Conservation (phyloP, 192 early-diverging fungal genomes). For the Borealophlyctis nickersoniae region DNA sequence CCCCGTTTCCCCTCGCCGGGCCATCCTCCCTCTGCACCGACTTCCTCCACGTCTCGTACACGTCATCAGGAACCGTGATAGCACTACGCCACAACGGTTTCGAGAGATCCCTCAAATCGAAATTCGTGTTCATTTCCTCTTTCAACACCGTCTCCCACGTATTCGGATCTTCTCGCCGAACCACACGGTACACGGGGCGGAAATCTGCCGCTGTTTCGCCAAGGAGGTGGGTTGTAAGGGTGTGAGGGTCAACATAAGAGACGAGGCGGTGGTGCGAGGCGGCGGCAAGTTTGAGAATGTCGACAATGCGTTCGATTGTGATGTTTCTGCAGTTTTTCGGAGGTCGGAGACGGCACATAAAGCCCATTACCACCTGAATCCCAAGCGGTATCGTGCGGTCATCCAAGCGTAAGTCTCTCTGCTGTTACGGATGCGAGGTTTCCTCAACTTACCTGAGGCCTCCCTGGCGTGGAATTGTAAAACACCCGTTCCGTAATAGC, state of each 20-base stretch:
- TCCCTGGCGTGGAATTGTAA: constrained; percentile 28
- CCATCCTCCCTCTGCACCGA: background rate
- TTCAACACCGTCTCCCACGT: constrained; percentile 32
- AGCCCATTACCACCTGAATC: constrained; percentile 39
- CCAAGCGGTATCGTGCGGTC: background rate
- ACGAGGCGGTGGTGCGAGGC: constrained; percentile 40
- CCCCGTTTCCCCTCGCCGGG: background rate
- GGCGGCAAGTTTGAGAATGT: constrained; percentile 35
- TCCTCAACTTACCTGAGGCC: constrained; percentile 25
- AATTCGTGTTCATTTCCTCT: constrained; percentile 45
- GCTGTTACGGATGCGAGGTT: background rate
- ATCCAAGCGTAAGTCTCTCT: background rate
- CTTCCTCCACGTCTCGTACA: constrained; percentile 11
- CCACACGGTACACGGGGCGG: constrained; percentile 21
- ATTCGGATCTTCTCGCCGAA: constrained; percentile 12
- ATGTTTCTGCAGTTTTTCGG: constrained; percentile 18
- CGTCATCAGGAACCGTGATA: constrained; percentile 35
- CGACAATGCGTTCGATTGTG: constrained; percentile 29
- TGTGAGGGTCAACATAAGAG: constrained; percentile 36
- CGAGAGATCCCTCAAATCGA: constrained; percentile 34
- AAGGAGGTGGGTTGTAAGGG: constrained; percentile 24
- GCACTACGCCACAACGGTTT: constrained; percentile 35
- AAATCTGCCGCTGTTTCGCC: constrained; percentile 39
- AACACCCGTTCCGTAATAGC: constrained; percentile 47
- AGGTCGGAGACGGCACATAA: constrained; percentile 29